Percentiles rank a stretch among this genome's conserved stretches.
These are phyloP conservation scores for Solanum ossicruentum DNA, from an alignment of 257 asterid genomes.

Conservation along the genomic window DNA sequence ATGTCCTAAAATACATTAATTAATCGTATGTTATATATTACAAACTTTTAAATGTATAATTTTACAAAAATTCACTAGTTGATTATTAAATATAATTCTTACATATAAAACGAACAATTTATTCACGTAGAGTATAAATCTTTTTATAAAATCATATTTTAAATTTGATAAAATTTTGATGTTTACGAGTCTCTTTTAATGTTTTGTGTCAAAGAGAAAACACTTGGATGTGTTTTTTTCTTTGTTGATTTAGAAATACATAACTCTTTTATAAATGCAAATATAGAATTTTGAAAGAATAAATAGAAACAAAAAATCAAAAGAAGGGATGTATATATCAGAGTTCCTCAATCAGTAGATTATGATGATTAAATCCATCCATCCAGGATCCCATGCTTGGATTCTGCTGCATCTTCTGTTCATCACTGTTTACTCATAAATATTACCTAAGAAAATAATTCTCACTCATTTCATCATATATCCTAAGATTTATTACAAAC, in stretches of 20 bases:
- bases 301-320: not conserved
- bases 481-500: not conserved
- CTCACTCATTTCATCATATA: not conserved
- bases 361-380: not conserved
- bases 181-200: too few species aligned
- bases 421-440: not conserved
- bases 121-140: too few species aligned
- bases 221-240: not conserved
- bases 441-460: not conserved
- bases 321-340: not conserved
- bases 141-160: too few species aligned
- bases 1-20: too few species aligned
- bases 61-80: too few species aligned
- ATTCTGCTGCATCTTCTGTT: not conserved
- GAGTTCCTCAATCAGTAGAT: not conserved
- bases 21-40: too few species aligned
- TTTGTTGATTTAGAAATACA: not conserved
- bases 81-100: too few species aligned
- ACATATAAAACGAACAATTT: too few species aligned
- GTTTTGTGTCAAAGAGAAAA: not conserved
- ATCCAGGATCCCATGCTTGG: conserved; percentile 1
- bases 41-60: too few species aligned
- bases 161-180: too few species aligned
- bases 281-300: not conserved
- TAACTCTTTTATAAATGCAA: not conserved